A percentile compares a stretch with the other conserved stretches of the same genome.
These are phyloP conservation scores for Candida ipomoeae DNA, from an alignment of 805 yeast genomes.

Conservation along the genomic window DNA sequence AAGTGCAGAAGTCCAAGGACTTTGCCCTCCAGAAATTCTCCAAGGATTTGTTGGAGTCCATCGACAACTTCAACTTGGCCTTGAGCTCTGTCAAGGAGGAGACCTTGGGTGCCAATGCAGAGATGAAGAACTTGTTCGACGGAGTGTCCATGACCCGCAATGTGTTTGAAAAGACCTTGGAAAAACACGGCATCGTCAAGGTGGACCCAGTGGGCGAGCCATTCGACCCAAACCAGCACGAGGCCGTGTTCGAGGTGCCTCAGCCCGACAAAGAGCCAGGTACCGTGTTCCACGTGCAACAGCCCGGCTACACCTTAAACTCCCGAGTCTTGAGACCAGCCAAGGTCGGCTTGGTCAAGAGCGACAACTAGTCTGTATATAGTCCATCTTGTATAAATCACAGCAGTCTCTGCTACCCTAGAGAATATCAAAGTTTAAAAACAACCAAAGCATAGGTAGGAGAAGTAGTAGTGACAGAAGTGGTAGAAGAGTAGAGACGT, in stretches of 20 bases:
- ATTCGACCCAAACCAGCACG: conserved; percentile 90
- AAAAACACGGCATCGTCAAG: conserved; percentile 74
- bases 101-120: conserved; percentile 40
- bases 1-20: conserved; percentile 80
- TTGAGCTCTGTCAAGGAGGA: conserved; percentile 66
- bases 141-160: conserved; percentile 90
- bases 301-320: conserved; percentile 80
- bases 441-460: background rate
- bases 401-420: background rate
- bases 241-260: conserved; percentile 85
- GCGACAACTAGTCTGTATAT: conserved; percentile 17
- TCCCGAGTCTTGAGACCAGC: conserved; percentile 91
- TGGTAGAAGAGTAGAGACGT: too few relatives aligned
- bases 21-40: conserved; percentile 92
- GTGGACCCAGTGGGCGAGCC: conserved; percentile 78
- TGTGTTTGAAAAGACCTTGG: conserved; percentile 78
- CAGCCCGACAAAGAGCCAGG: conserved; percentile 89
- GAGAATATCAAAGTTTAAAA: too few relatives aligned
- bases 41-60: conserved; percentile 80
- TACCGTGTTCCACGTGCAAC: conserved; percentile 89
- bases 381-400: conserved; percentile 3
- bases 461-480: background rate
- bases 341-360: conserved; percentile 89
- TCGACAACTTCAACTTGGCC: conserved; percentile 89
- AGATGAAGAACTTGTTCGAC: conserved; percentile 67